Percentiles rank a stretch among this genome's conserved stretches.
These are phyloP conservation scores for Phanerochaete carnosa DNA, from an alignment of 768 basidiomycete species.

Conservation along the genomic window DNA sequence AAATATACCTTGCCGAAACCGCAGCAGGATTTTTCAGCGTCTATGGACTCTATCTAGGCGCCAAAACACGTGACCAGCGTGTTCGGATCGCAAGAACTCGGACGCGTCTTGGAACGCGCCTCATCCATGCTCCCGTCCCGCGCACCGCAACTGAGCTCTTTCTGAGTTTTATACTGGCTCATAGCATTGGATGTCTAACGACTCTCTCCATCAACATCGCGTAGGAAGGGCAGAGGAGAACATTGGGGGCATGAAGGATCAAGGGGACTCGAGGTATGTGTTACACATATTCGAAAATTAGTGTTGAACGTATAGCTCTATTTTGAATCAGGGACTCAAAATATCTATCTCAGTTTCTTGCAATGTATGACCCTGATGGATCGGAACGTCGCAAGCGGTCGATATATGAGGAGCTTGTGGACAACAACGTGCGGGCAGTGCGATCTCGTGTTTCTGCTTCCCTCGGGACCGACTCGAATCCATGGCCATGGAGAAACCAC, in stretches of 20 bases:
- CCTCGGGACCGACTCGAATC: not conserved
- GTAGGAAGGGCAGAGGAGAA: not conserved
- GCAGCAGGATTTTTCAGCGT: too few species aligned
- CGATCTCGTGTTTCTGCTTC: not conserved
- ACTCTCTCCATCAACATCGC: too few species aligned
- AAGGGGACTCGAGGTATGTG: not conserved
- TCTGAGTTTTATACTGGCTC: too few species aligned
- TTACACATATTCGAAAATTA: too few species aligned
- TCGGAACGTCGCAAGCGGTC: constrained; percentile 12
- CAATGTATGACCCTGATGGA: constrained; percentile 19
- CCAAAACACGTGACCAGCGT: not conserved
- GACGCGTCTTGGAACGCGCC: not conserved
- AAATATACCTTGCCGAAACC: too few species aligned
- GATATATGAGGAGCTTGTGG: constrained; percentile 18
- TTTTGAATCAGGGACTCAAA: not conserved
- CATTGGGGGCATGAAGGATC: not conserved
- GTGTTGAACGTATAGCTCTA: too few species aligned
- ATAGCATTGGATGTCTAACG: too few species aligned
- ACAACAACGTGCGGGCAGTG: constrained; percentile 7
- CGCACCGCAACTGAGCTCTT: not conserved
- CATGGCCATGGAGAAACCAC: not conserved
- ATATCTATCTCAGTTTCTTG: constrained; percentile 20
- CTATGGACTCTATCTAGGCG: too few species aligned
- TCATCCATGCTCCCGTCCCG: not conserved
- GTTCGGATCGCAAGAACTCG: not conserved